A percentile compares a stretch with the other conserved stretches of the same genome.
phyloP scores from a whole-genome alignment of 352 stramenopile species.

The Phytophthora citricola region DNA sequence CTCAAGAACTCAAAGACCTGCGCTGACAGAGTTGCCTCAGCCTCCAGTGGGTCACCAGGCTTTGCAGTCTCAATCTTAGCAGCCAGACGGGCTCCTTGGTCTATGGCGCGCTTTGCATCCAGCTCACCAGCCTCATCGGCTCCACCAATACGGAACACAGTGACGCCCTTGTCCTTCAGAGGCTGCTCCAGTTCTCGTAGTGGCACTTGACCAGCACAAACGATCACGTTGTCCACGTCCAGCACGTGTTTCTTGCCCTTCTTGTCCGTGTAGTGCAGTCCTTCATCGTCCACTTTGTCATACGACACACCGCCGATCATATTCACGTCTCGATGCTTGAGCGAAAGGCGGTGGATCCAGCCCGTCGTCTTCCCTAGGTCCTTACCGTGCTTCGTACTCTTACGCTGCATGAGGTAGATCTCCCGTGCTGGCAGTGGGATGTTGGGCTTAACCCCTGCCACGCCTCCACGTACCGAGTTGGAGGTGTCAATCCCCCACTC shows the following conservation, averaged over 20 bases:
- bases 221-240: slow-evolving; percentile 95
- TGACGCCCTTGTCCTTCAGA: slow-evolving; percentile 70
- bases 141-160: slow-evolving; percentile 96
- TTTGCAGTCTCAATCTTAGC: slow-evolving; percentile 84
- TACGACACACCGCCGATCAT: slow-evolving; percentile 95
- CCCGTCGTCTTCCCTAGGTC: slow-evolving; percentile 96
- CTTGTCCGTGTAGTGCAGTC: slow-evolving; percentile 94
- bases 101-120: slow-evolving; percentile 97
- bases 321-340: slow-evolving; percentile 92
- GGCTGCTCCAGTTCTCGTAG: slow-evolving; percentile 89
- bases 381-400: slow-evolving; percentile 93
- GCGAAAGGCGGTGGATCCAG: slow-evolving; percentile 96
- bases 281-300: slow-evolving; percentile 94
- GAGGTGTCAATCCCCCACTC: slow-evolving; percentile 95
- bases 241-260: slow-evolving; percentile 86
- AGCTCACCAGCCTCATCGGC: slow-evolving; percentile 95
- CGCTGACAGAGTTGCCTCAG: slow-evolving; percentile 46
- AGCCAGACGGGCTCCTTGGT: slow-evolving; percentile 93
- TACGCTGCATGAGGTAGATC: slow-evolving; percentile 96
- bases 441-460: slow-evolving; percentile 63
- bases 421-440: slow-evolving; percentile 66
- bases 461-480: slow-evolving; percentile 84
- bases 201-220: slow-evolving; percentile 96
- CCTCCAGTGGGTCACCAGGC: slow-evolving; percentile 64
- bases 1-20: slow-evolving; percentile 59